Base-by-base conservation (phyloP, 441 rosid genomes). In the Syzygium syzygioides region DNA sequence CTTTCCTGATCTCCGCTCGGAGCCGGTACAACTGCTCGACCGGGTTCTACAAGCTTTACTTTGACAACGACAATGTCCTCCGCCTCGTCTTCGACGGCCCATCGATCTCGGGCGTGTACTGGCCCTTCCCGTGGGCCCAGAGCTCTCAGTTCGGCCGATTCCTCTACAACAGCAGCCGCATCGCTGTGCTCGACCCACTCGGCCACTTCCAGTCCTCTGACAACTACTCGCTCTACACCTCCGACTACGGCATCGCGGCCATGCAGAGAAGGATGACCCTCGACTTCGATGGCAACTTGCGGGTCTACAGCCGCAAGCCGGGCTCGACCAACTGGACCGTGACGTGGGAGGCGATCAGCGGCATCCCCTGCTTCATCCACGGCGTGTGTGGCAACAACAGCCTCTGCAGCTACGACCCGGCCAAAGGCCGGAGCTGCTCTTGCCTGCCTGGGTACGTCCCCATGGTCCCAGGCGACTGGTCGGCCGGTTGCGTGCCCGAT, bases 371-470 rank as follows among this genome's bases (percentile, higher is more conserved):
- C 84, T 85, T 84, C 64, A 32, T 85, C 87, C 85, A 23, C 30
- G 89, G 89, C 30, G 45, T 54, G 28, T 88, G 89, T 41, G 89
- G 89, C 26, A 85, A 85, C 54, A 88, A 88, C 87, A 62, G 87
- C 62, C 60, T 88, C 37, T 88, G 89, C 87, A 62, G 84, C 80
- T 85, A 88, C 55, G 64, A 88, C 64, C 83, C 87, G 30, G 28
- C 17, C 28, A n/a, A 80, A 32, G 89, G 89, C 14, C 86, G 89
- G 83, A 88, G 89, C 54, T 88, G 89, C 84, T 88, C 89, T 25
- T 88, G 87, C n/a, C 37, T 88, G 14, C 89, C 89, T 18, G 89
- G 89, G 37, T 85, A 88, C 45, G 55, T 59, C 83, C 80, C 62
- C 83, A 55, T 7, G 23, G 62, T 84, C 45, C 84, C 85, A 20